Base-by-base conservation (phyloP, 163 green algal genomes). In the Prototheca cutis region DNA sequence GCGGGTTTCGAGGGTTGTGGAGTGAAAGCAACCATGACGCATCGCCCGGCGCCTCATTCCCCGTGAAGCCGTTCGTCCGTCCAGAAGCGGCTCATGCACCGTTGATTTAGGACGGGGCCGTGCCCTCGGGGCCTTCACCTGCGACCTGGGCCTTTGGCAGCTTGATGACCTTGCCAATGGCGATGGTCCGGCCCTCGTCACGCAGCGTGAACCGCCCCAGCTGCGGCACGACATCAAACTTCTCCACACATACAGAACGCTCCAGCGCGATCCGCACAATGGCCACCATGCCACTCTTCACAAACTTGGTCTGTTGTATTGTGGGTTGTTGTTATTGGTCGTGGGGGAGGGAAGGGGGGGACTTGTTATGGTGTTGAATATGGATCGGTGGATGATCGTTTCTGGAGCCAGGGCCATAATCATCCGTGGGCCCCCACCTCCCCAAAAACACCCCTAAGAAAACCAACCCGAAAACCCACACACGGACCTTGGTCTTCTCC, bases 151-250 rank as follows among this genome's bases (percentile, higher is more conserved):
- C 28, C 47, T 65, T 73, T 3, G 88, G 87, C 54, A 96, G 67
- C 61, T 88, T 88, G n/a, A 82, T 84, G 55, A 97, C 79, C 76
- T 97, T 97, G 48, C 90, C 90, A 53, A 97, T 95, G 55, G 90
- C 90, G 56, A 97, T 95, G 34, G 90, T 97, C 57, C 81, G 75
- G 4, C 90, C 90, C 78, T 97, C 90, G 58, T 97, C 90, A 6
- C 90, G 80, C 65, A 99, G 75, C 31, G 93, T 99, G 81, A 99
- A 99, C 48, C 93, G 83, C 0, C 93, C 93, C 52, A 99, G 80
- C 65, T 78, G 71, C 6, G 93, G 76, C 51, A 95, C 77, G 23
- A 76, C 71, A 28, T 79, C 61, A 69, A 99, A 99, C 23, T 79
- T 65, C 78, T 98, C 91, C 4, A 96, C 74, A 77, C 90, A 97